Conservation (phyloP, 106 monocot species). For the Narthecium ossifragum region DNA sequence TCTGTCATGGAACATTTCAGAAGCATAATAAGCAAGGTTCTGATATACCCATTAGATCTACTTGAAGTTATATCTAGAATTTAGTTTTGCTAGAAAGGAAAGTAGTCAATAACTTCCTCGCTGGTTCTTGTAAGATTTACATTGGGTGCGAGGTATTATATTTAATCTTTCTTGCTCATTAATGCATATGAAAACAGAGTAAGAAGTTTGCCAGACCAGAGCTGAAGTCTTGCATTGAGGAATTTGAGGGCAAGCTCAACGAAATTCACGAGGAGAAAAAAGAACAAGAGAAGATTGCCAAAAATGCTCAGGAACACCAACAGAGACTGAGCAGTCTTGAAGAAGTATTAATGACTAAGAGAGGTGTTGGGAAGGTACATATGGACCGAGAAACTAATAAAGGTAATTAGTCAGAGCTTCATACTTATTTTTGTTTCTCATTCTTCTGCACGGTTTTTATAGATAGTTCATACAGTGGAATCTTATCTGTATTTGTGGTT, state of each 20-base stretch:
- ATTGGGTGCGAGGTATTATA: too few species aligned
- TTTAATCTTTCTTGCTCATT: too few species aligned
- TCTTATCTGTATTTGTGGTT: not conserved
- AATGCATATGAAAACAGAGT: conserved; percentile 60
- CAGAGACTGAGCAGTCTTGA: conserved; percentile 48
- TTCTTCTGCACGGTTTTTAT: too few species aligned
- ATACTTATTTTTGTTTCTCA: not conserved
- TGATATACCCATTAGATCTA: conserved; percentile 1
- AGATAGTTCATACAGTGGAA: too few species aligned
- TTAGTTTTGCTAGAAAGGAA: not conserved
- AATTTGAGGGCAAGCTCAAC: conserved; percentile 88
- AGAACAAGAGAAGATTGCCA: conserved; percentile 74
- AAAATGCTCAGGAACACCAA: conserved; percentile 65
- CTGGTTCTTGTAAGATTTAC: too few species aligned
- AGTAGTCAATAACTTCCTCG: not conserved
- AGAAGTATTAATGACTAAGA: conserved; percentile 19
- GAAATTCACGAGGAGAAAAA: conserved; percentile 73
- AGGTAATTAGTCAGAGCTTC: conserved; percentile 34
- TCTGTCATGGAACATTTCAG: conserved; percentile 80
- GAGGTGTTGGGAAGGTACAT: conserved; percentile 3
- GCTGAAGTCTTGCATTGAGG: conserved; percentile 71
- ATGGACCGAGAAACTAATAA: conserved; percentile 23
- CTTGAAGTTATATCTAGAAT: not conserved
- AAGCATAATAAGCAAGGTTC: conserved; percentile 78
- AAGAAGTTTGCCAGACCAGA: conserved; percentile 95